Percentiles rank a stretch among this genome's conserved stretches.
These are phyloP conservation scores for Moricandia arvensis DNA, from an alignment of 345 rosid species.

Conservation along the genomic window DNA sequence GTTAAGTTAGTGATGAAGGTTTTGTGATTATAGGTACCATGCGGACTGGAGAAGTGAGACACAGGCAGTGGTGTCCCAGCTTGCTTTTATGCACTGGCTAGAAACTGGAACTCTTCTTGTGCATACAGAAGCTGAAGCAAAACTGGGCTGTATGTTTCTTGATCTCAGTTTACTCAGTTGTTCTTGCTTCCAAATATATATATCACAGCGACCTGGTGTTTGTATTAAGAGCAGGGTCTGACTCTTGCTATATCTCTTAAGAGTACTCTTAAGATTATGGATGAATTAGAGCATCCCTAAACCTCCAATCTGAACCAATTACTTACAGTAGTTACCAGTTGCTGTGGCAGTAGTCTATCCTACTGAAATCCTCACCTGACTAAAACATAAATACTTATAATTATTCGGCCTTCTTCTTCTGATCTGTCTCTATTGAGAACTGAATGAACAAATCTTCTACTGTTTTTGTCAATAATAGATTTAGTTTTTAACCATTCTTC, in stretches of 20 bases:
- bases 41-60: slow-evolving; percentile 97
- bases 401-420: too few species aligned
- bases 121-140: slow-evolving; percentile 70
- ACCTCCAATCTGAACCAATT: too few species aligned
- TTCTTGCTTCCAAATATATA: not conserved
- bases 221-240: not conserved
- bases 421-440: too few species aligned
- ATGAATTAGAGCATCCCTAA: not conserved
- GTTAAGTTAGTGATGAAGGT: slow-evolving; percentile 1
- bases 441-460: too few species aligned
- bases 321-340: too few species aligned
- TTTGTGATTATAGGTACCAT: slow-evolving; percentile 59
- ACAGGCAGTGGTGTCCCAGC: slow-evolving; percentile 76
- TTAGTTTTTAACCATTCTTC: too few species aligned
- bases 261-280: not conserved
- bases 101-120: slow-evolving; percentile 76
- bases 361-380: too few species aligned
- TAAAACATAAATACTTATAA: too few species aligned
- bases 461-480: too few species aligned
- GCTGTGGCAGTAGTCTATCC: too few species aligned
- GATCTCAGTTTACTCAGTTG: not conserved
- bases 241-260: not conserved
- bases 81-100: slow-evolving; percentile 90
- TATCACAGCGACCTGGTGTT: not conserved
- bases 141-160: slow-evolving; percentile 72